These are phyloP conservation scores for Stephanodiscus triporus DNA, from an alignment of 108 stramenopile species.

Conservation along the genomic window DNA sequence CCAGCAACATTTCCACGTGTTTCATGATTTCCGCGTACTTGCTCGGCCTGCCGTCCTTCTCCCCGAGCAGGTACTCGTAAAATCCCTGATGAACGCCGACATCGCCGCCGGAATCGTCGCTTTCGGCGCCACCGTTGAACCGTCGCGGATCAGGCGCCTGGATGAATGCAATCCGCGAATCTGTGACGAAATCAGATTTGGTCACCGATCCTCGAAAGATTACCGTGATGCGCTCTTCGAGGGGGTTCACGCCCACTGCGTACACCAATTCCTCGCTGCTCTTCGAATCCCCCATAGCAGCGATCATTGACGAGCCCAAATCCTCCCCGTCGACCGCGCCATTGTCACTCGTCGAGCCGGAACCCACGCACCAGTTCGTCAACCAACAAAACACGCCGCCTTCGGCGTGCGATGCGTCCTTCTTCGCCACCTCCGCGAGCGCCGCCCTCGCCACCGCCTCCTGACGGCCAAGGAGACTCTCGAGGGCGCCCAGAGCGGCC, in stretches of 20 bases:
- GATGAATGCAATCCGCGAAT: constrained; percentile 54
- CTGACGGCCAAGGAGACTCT: constrained; percentile 17
- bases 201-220: constrained; percentile 73
- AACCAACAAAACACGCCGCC: constrained; percentile 28
- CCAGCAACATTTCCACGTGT: constrained; percentile 47
- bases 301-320: constrained; percentile 38
- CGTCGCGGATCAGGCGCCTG: constrained; percentile 53
- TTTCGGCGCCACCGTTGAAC: neutral
- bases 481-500: constrained; percentile 33
- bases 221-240: constrained; percentile 54
- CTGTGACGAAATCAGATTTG: constrained; percentile 66
- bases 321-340: neutral
- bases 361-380: constrained; percentile 8
- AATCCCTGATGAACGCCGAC: constrained; percentile 71
- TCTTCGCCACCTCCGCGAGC: constrained; percentile 1
- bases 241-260: constrained; percentile 58
- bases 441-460: constrained; percentile 12
- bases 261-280: constrained; percentile 66
- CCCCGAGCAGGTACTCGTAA: constrained; percentile 62
- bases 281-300: constrained; percentile 57
- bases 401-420: neutral
- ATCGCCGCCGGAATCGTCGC: neutral
- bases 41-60: constrained; percentile 37
- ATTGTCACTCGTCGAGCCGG: neutral
- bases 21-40: constrained; percentile 61